phyloP scores from a whole-genome alignment of 768 basidiomycete genomes.

The Royoungia palumana region DNA sequence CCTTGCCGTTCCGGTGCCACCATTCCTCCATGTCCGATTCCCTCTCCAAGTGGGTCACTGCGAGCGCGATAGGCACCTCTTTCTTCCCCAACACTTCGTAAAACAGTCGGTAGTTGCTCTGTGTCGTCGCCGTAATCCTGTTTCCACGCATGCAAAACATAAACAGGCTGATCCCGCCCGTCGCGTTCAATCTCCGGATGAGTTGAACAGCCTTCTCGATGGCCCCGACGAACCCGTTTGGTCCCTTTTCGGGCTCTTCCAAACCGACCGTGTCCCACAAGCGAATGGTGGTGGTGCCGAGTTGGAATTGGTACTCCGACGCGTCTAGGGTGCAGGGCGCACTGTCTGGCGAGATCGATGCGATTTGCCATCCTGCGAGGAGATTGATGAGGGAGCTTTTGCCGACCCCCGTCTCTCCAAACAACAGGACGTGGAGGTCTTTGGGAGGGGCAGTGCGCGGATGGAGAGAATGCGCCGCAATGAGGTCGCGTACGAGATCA shows the following conservation, averaged over 20 bases:
- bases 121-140: slow-evolving; percentile 28
- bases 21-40: slow-evolving; percentile 32
- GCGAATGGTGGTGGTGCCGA: slow-evolving; percentile 21
- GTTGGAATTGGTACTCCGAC: slow-evolving; percentile 25
- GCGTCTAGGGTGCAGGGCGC: slow-evolving; percentile 34
- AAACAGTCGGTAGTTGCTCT: slow-evolving; percentile 25
- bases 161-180: slow-evolving; percentile 39
- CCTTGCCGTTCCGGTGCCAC: slow-evolving; percentile 27
- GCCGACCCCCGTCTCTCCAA: slow-evolving; percentile 35
- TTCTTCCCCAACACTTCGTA: slow-evolving; percentile 28
- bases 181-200: slow-evolving; percentile 28
- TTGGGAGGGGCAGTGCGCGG: slow-evolving; percentile 16
- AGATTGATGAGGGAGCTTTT: slow-evolving; percentile 29
- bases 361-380: slow-evolving; percentile 25
- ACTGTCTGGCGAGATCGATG: slow-evolving; percentile 22
- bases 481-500: slow-evolving; percentile 18
- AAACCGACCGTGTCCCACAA: slow-evolving; percentile 35
- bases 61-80: slow-evolving; percentile 38
- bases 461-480: slow-evolving; percentile 12
- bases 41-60: slow-evolving; percentile 39
- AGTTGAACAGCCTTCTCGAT: slow-evolving; percentile 33
- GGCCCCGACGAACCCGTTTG: slow-evolving; percentile 21
- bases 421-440: slow-evolving; percentile 35
- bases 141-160: slow-evolving; percentile 40
- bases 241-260: slow-evolving; percentile 25